Conservation (phyloP, 129 eudicot genomes). For the Daucus carota region DNA sequence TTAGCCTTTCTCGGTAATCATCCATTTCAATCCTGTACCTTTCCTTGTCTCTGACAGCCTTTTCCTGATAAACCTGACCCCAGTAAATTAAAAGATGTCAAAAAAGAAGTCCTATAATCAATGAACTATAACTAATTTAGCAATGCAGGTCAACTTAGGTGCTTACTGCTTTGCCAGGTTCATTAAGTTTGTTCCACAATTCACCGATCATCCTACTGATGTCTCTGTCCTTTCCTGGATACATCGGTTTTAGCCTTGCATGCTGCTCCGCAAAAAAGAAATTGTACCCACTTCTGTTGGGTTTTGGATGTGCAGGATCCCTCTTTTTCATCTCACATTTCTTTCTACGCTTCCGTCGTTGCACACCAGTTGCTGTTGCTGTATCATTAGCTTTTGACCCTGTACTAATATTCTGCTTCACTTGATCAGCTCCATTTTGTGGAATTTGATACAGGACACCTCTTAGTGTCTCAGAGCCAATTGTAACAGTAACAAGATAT, state of each 20-base stretch:
- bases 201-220: constrained; percentile 95
- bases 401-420: constrained; percentile 19
- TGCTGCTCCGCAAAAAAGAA: constrained; percentile 96
- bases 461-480: constrained; percentile 63
- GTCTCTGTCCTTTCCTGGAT: constrained; percentile 71
- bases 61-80: constrained; percentile 76
- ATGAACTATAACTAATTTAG: not conserved
- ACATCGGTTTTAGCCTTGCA: constrained; percentile 61
- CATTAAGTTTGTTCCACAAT: constrained; percentile 67
- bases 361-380: constrained; percentile 25
- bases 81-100: not conserved
- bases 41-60: constrained; percentile 84
- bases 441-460: constrained; percentile 80
- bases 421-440: constrained; percentile 21
- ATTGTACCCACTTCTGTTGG: constrained; percentile 91
- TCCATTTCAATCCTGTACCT: constrained; percentile 79
- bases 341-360: constrained; percentile 69
- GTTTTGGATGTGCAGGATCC: constrained; percentile 92
- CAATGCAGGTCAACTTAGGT: not conserved
- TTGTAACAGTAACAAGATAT: constrained; percentile 69
- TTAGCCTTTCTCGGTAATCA: constrained; percentile 47
- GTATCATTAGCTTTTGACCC: constrained; percentile 6
- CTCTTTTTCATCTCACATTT: constrained; percentile 74
- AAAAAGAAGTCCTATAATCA: not conserved
- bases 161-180: constrained; percentile 59